These are phyloP conservation scores for Cryptococcus hybrid DNA, from an alignment of 1,284 basidiomycete genomes.

Conservation along the genomic window DNA sequence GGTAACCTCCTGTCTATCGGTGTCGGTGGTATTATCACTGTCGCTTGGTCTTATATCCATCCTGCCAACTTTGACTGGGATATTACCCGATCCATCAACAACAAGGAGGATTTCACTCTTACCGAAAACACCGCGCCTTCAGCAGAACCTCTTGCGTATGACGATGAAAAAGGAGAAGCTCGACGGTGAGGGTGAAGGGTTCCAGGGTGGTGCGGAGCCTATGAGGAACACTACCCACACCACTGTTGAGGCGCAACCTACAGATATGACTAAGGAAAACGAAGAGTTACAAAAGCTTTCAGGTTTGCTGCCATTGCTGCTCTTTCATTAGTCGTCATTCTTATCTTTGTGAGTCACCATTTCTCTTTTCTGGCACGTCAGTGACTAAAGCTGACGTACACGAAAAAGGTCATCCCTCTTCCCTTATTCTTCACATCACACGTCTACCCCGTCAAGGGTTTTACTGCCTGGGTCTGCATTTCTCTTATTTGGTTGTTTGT, in stretches of 20 bases:
- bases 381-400: not conserved
- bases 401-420: slow-evolving; percentile 59
- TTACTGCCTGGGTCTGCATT: slow-evolving; percentile 63
- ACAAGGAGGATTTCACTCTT: slow-evolving; percentile 18
- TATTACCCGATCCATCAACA: slow-evolving; percentile 71
- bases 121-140: slow-evolving; percentile 12
- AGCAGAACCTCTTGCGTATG: not conserved
- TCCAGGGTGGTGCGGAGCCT: not conserved
- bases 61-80: slow-evolving; percentile 80
- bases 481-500: slow-evolving; percentile 81
- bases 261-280: slow-evolving; percentile 54
- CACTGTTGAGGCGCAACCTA: slow-evolving; percentile 53
- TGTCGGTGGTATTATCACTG: slow-evolving; percentile 72
- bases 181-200: slow-evolving; percentile 2
- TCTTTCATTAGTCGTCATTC: slow-evolving; percentile 54
- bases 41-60: slow-evolving; percentile 62
- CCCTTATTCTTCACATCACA: slow-evolving; percentile 78
- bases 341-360: slow-evolving; percentile 54
- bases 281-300: slow-evolving; percentile 66
- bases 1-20: slow-evolving; percentile 85
- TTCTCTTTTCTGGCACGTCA: not conserved
- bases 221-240: too few relatives aligned
- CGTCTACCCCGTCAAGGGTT: slow-evolving; percentile 64
- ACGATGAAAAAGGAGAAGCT: slow-evolving; percentile 18
- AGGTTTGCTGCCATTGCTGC: slow-evolving; percentile 71